Evolutionary conservation across 1,284 basidiomycete genomes (phyloP).

Genomic region (Gymnopus androsaceus): DNA sequence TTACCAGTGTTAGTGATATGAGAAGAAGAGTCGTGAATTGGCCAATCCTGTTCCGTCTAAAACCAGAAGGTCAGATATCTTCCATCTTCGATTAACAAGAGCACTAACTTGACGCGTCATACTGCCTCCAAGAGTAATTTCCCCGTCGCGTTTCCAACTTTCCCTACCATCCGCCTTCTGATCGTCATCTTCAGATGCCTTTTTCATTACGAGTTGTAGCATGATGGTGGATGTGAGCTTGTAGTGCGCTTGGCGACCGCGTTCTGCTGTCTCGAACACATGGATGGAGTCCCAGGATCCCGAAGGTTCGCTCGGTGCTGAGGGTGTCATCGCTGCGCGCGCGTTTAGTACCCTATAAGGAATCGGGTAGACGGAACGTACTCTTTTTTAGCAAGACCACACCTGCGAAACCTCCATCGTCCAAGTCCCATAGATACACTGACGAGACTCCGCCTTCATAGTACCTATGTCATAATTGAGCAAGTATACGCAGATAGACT

Average conservation of each 20-base stretch:
- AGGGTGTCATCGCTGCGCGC: constrained; percentile 61
- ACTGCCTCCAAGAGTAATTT: constrained; percentile 88
- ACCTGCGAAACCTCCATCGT: constrained; percentile 95
- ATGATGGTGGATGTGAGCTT: constrained; percentile 98
- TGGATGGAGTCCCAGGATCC: constrained; percentile 99
- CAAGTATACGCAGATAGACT: background rate
- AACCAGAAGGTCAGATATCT: constrained; percentile 10
- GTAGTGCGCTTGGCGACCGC: constrained; percentile 91
- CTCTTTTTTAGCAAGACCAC: constrained; percentile 97
- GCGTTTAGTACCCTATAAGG: too few relatives aligned
- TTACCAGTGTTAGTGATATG: constrained; percentile 93
- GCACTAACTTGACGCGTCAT: constrained; percentile 90
- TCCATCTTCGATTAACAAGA: background rate
- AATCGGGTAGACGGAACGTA: constrained; percentile 41
- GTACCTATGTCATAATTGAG: constrained; percentile 60
- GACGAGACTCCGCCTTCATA: constrained; percentile 97
- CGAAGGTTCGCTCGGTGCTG: constrained; percentile 57
- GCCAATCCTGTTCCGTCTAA: constrained; percentile 84
- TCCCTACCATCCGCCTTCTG: constrained; percentile 37
- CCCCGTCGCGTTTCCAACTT: constrained; percentile 64
- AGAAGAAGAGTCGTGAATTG: constrained; percentile 74
- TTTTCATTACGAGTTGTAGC: constrained; percentile 84
- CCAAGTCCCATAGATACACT: constrained; percentile 98
- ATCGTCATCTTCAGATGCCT: constrained; percentile 37
- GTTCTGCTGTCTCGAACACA: constrained; percentile 92